Evolutionary conservation across 1,139 yeast genomes (phyloP), one percentile per base, ranked within the genome.

Genomic region (Saccharomyces pastorianus): DNA sequence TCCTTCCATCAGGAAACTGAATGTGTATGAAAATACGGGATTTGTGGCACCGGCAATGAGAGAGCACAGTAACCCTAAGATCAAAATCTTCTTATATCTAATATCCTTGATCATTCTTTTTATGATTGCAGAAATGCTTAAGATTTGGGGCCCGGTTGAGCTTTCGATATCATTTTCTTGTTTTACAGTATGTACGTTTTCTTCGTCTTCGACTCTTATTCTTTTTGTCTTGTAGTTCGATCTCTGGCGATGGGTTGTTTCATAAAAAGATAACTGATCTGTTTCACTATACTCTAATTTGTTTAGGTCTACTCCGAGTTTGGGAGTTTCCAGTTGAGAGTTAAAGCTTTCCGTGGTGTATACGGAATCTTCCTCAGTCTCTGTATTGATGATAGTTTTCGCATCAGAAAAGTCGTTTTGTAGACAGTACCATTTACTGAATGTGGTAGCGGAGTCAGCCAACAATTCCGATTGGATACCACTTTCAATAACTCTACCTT

Each of bases 1-100:
- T 26, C 81, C 83, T 26, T 77, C 67, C 25, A 91, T 71, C 6
- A 91, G 71, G 58, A 82, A 81, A 0, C 98, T 81, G 59, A 91
- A 83, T 46, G 86, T 79, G 64, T 70, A 90, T 0, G 97, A 87
- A 60, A 93, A 89, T 0, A 87, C 70, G 0, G 99, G 98, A 56
- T 82, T 83, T 1, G 80, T 70, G 0, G 77, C 77, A 9, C 96
- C 93, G 57, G 83, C 82, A 0, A 79, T 53, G 0, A 83, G 60
- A 0, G 91, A 75, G 4, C 77, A 61, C 0, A 77, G 0, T 0
- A 87, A 53, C 0, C 96, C 98, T 1, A 78, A 1, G 1, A 66
- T 27, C 1, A 86, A 63, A 1, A 75, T 50, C 2, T 55, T 26
- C 54, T 77, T 82, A 23, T 68, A 63, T 6, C 68, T 69, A 5